Conservation (phyloP, 2,329 filamentous ascomycete genomes). For the Paracamarosporium sp. region DNA sequence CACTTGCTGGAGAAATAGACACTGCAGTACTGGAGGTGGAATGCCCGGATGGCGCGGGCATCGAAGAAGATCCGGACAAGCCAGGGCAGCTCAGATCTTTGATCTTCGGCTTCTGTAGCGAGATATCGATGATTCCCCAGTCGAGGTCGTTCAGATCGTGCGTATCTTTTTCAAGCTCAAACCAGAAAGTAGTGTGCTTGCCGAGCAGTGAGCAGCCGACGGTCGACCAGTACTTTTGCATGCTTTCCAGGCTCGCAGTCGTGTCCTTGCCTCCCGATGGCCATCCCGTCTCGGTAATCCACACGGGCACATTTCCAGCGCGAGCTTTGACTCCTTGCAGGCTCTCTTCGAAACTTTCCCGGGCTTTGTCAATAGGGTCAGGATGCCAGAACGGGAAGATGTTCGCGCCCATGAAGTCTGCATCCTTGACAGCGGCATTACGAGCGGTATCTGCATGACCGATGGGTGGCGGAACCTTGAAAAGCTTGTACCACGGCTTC, state of each 20-base stretch:
- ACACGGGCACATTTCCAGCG: constrained; percentile 33
- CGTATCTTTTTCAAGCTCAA: constrained; percentile 34
- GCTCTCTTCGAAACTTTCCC: constrained; percentile 41
- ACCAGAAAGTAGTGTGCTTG: constrained; percentile 43
- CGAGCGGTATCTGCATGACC: constrained; percentile 43
- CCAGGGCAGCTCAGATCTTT: constrained; percentile 27
- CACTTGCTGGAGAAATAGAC: neutral
- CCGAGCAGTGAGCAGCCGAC: constrained; percentile 39
- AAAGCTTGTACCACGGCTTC: constrained; percentile 44
- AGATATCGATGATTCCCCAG: constrained; percentile 32
- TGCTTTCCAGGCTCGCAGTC: constrained; percentile 15
- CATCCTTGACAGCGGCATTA: constrained; percentile 32
- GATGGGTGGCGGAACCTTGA: constrained; percentile 17
- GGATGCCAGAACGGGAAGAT: constrained; percentile 42
- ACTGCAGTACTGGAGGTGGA: neutral
- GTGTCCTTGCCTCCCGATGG: constrained; percentile 23
- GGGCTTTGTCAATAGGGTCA: constrained; percentile 42
- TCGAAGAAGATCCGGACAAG: neutral
- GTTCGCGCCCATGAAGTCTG: constrained; percentile 43
- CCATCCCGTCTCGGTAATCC: constrained; percentile 47
- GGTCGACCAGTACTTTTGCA: constrained; percentile 37
- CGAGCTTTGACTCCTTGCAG: constrained; percentile 27
- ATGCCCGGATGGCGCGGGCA: neutral
- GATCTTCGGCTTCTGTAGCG: constrained; percentile 22
- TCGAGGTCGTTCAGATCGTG: constrained; percentile 25